A percentile compares a stretch with the other conserved stretches of the same genome.
phyloP scores from a whole-genome alignment of 2,329 filamentous ascomycete species.

The Bipolaris victoriae region DNA sequence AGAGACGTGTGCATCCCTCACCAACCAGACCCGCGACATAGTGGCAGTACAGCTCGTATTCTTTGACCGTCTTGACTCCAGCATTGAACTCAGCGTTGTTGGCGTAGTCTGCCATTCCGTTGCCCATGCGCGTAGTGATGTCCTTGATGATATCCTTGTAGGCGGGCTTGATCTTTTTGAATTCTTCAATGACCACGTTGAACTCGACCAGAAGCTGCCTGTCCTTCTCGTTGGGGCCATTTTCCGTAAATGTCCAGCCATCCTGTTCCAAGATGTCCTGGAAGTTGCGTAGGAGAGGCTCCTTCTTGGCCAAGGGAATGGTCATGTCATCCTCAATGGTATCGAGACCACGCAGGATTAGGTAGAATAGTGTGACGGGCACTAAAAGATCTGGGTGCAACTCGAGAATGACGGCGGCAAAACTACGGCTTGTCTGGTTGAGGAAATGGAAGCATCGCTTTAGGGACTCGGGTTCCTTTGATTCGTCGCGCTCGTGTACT shows the following conservation, averaged over 20 bases:
- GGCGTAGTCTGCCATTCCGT: conserved; percentile 97
- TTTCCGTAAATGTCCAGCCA: conserved; percentile 89
- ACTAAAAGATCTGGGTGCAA: conserved; percentile 92
- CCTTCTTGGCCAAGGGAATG: conserved; percentile 78
- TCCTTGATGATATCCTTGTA: conserved; percentile 90
- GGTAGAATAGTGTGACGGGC: conserved; percentile 89
- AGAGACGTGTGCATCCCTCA: conserved; percentile 87
- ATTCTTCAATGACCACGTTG: conserved; percentile 82
- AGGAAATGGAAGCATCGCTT: conserved; percentile 86
- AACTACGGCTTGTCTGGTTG: conserved; percentile 88
- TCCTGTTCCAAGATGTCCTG: conserved; percentile 77
- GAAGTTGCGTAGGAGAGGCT: conserved; percentile 84
- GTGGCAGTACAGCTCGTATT: conserved; percentile 97
- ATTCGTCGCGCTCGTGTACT: conserved; percentile 80
- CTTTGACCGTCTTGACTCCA: conserved; percentile 80
- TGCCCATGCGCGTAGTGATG: conserved; percentile 92
- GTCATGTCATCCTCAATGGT: conserved; percentile 99
- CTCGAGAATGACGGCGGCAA: conserved; percentile 91
- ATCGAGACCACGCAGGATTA: conserved; percentile 88
- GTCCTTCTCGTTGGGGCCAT: conserved; percentile 92
- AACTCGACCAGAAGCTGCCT: conserved; percentile 91
- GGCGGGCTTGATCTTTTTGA: conserved; percentile 82
- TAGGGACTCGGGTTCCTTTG: conserved; percentile 75
- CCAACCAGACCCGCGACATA: conserved; percentile 99
- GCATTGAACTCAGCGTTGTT: conserved; percentile 83